Base-by-base conservation (phyloP, 1,139 yeast species). In the Zygosaccharomyces sapae region DNA sequence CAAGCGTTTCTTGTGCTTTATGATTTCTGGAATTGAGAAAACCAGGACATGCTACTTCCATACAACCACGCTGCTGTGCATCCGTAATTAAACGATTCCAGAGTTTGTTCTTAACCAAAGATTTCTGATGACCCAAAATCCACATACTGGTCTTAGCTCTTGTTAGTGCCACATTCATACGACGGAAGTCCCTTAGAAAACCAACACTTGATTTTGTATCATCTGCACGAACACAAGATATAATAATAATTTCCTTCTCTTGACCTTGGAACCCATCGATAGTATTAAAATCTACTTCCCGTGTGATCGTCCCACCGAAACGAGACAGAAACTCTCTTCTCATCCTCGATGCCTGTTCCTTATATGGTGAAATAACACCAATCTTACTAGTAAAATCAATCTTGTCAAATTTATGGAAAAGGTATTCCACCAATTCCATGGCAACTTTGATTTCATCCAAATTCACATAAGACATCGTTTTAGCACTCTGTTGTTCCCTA, bases 261-360 rank as follows among this genome's bases (percentile, higher is more conserved):
- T 92, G 97, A 57, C 98, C 98, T 71, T 92, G 98, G 64, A 89
- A 92, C 1, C 98, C 98, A 73, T 92, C 98, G 48, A 92, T 92
- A 0, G 99, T 89, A 60, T 90, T 89, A 70, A 94, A 89, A 62
- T 87, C 96, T 44, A 94, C 80, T 51, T 79, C 83, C 30, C 77
- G 74, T 22, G 77, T 67, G 38, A 90, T 84, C 2, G 71, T 60
- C 2, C 70, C 71, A 8, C 97, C 97, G 59, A 77, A 85, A 49
- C 71, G 71, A 19, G 71, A 69, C 8, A 71, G 64, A 57, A 92
- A 92, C 1, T 74, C 69, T 22, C 74, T 72, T 55, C 78, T 79
- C 48, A 92, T 65, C 3, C 75, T 71, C 37, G 73, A 63, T 31
- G 89, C 80, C 62, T 94, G 99, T 55, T 88, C 95, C 58, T 88